Evolutionary conservation across 1,284 basidiomycete species (phyloP), one percentile per base, ranked within the genome.

Genomic region (Clitocybe nebularis): DNA sequence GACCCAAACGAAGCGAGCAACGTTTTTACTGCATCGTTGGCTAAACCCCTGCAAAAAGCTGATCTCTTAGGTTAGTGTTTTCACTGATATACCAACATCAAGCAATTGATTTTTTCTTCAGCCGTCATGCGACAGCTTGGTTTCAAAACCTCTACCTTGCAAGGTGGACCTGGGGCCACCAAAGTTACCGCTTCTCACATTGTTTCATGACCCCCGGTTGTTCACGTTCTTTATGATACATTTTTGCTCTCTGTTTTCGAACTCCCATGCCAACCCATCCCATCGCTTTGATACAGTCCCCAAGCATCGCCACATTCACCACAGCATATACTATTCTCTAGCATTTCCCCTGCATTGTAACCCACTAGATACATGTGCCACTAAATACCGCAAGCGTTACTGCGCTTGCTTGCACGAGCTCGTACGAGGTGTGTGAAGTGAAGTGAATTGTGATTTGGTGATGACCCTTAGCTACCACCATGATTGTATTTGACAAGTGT

Each of bases 11-110:
- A 84, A 43, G 75, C 77, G 39, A 85, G 81, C 54, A 86, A 82
- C 20, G 67, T 95, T 33, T 97, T 96, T 64, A 79, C 89, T 4
- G 91, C 88, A 1, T 87, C 88, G 24, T 71, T 97, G 22, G 70
- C 85, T 40, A 96, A 96, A 66, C 93, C 93, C 0, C 70, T 96
- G 53, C 84, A 89, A 61, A 93, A 93, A 64, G 76, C 79, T 13
- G 90, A 93, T 58, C 69, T 96, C 23, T 68, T 93, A 39, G 60
- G 71, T 71, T 46, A 41, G 63, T 57, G 10, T 21, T 11, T 37
- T 35, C 19, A 37, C 39, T 25, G 14, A 13, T n/a, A 53, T 7
- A 21, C 14, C n/a, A 11, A 28, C 29, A 13, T 19, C 24, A 23
- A 20, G 23, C 33, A 19, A 37, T n/a, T 45, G 14, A 25, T 43